phyloP scores from a whole-genome alignment of 2,329 filamentous ascomycete species.

The Fusarium pilosicola region DNA sequence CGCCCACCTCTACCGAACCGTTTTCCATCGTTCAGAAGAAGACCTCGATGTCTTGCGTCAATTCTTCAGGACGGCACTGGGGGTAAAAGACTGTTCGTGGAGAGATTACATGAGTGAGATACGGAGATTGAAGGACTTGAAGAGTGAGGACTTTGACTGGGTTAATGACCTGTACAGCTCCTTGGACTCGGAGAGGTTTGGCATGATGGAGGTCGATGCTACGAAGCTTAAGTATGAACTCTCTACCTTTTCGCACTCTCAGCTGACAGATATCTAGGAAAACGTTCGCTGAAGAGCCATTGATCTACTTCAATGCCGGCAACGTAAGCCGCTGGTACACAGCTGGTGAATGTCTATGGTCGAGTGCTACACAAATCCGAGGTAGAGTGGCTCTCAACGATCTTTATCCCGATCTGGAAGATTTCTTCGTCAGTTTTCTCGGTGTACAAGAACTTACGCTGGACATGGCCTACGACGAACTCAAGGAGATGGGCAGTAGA shows the following conservation, averaged over 20 bases:
- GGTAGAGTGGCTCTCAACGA: constrained; percentile 43
- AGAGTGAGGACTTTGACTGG: constrained; percentile 29
- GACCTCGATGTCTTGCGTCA: constrained; percentile 27
- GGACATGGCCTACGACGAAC: constrained; percentile 46
- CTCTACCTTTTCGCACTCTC: fast-evolving
- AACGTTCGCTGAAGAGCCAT: constrained; percentile 6
- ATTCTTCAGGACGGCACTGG: constrained; percentile 26
- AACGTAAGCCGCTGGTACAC: constrained; percentile 43
- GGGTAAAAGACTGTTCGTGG: constrained; percentile 24
- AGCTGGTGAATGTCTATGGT: constrained; percentile 48
- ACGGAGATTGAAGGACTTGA: constrained; percentile 9
- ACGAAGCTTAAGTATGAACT: constrained; percentile 6
- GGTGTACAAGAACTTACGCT: constrained; percentile 45
- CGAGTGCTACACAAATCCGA: constrained; percentile 43
- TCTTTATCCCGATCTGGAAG: constrained; percentile 44
- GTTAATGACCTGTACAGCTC: constrained; percentile 17
- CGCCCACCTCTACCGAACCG: constrained; percentile 20
- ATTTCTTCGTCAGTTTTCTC: constrained; percentile 46
- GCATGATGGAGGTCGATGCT: background rate
- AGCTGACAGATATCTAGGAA: background rate
- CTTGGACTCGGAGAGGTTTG: background rate
- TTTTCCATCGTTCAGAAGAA: constrained; percentile 1
- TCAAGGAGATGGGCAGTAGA: constrained; percentile 34
- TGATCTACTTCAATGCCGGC: constrained; percentile 20
- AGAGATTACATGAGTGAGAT: constrained; percentile 29